Evolutionary conservation across 768 basidiomycete genomes (phyloP).

Genomic region (Phaeotremella fagi): DNA sequence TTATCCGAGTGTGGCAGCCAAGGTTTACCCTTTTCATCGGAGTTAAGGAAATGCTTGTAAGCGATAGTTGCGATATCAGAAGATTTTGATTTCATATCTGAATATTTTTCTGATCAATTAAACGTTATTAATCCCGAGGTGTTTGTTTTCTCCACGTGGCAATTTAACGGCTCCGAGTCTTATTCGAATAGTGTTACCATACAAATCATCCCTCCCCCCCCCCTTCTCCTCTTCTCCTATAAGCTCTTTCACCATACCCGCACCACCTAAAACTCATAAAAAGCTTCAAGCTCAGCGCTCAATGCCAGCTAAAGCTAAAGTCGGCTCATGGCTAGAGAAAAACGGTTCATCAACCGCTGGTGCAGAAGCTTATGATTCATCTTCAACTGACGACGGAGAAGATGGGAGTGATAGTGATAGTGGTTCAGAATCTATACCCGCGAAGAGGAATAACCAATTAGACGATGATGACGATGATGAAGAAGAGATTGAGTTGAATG

Average conservation of each 20-base stretch:
- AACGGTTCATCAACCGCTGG: slow-evolving; percentile 5
- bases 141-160: no score
- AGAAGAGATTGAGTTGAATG: slow-evolving; percentile 4
- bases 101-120: background rate
- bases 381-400: background rate
- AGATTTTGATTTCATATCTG: background rate
- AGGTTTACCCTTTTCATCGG: background rate
- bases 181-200: no score
- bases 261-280: slow-evolving; percentile 18
- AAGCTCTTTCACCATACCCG: slow-evolving; percentile 21
- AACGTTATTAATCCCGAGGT: background rate
- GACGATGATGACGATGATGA: slow-evolving; percentile 10
- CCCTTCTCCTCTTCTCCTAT: slow-evolving; percentile 1
- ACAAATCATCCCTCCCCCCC: background rate
- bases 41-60: slow-evolving; percentile 4
- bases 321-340: slow-evolving; percentile 41
- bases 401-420: slow-evolving; percentile 4
- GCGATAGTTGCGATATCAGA: slow-evolving; percentile 2
- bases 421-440: slow-evolving; percentile 6
- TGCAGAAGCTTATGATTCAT: slow-evolving; percentile 35
- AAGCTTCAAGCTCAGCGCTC: slow-evolving; percentile 34
- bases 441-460: slow-evolving; percentile 13
- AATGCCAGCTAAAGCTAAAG: slow-evolving; percentile 34
- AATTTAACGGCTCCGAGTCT: no score
- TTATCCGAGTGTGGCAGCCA: background rate